Evolutionary conservation across 1,284 basidiomycete species (phyloP).

Genomic region (Trichosporon sp.): DNA sequence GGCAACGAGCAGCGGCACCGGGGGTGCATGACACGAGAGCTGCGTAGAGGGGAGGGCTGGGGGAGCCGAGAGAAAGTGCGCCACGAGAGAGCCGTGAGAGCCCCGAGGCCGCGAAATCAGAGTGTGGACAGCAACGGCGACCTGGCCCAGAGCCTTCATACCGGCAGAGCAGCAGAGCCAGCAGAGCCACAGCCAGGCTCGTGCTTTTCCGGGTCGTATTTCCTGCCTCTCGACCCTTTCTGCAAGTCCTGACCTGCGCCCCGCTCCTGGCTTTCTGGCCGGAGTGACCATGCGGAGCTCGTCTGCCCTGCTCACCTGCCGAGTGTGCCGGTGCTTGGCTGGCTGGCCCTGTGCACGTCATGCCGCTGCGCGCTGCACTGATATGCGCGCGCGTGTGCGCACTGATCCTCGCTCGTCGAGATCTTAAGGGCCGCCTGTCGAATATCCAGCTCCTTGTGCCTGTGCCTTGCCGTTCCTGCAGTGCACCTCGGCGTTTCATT

Average conservation of each 20-base stretch:
- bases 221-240: background rate
- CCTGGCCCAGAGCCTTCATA: background rate
- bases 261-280: background rate
- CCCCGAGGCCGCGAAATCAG: background rate
- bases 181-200: background rate
- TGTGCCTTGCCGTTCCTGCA: background rate
- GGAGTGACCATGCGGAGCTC: background rate
- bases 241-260: background rate
- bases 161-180: no score
- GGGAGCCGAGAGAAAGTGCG: background rate
- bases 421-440: background rate
- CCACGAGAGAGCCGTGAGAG: background rate
- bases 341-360: background rate
- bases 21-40: background rate
- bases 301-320: background rate
- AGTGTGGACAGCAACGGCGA: background rate
- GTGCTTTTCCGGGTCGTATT: background rate
- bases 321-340: background rate
- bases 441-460: background rate
- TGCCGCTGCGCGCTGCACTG: background rate
- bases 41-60: background rate
- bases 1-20: background rate
- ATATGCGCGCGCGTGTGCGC: background rate
- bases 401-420: background rate
- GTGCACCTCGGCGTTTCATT: background rate